Percentiles rank a stretch among this genome's conserved stretches.
These are phyloP conservation scores for Dendrobium officinale DNA, from an alignment of 106 monocot genomes.

Conservation along the genomic window DNA sequence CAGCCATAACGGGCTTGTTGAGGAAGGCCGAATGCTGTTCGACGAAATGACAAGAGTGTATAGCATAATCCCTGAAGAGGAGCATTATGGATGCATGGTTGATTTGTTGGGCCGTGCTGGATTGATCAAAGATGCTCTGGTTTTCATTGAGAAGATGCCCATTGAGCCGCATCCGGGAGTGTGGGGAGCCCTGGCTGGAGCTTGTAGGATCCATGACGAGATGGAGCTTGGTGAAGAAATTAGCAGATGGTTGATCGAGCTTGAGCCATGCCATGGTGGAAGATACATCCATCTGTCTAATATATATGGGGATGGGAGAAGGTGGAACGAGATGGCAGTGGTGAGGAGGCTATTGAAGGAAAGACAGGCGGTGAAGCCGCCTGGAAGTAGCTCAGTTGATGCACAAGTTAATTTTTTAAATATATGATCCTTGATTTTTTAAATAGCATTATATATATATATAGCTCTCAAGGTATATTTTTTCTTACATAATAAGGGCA, in stretches of 20 bases:
- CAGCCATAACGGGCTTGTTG: conserved; percentile 50
- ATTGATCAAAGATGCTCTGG: conserved; percentile 44
- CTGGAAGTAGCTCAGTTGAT: conserved; percentile 47
- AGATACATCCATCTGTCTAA: conserved; percentile 53
- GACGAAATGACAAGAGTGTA: conserved; percentile 34
- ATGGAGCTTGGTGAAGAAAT: conserved; percentile 43
- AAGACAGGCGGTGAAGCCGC: conserved; percentile 29
- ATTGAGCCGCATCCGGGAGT: conserved; percentile 41
- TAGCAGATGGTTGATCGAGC: conserved; percentile 39
- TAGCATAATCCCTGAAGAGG: conserved; percentile 35
- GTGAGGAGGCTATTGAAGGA: conserved; percentile 42
- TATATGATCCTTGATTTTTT: too few relatives aligned
- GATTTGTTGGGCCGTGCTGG: conserved; percentile 66
- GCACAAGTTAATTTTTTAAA: not conserved
- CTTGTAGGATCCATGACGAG: conserved; percentile 49
- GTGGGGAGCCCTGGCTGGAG: conserved; percentile 55
- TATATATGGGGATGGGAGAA: conserved; percentile 48
- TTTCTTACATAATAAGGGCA: too few relatives aligned
- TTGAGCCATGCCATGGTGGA: conserved; percentile 48
- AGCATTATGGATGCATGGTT: conserved; percentile 72
- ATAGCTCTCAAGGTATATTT: too few relatives aligned
- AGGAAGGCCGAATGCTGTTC: conserved; percentile 45
- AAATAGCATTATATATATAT: too few relatives aligned
- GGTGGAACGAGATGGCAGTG: conserved; percentile 53
- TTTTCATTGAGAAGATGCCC: conserved; percentile 50